Conservation (phyloP, 495 filamentous ascomycete species). For the Trichocladium uniseriatum region DNA sequence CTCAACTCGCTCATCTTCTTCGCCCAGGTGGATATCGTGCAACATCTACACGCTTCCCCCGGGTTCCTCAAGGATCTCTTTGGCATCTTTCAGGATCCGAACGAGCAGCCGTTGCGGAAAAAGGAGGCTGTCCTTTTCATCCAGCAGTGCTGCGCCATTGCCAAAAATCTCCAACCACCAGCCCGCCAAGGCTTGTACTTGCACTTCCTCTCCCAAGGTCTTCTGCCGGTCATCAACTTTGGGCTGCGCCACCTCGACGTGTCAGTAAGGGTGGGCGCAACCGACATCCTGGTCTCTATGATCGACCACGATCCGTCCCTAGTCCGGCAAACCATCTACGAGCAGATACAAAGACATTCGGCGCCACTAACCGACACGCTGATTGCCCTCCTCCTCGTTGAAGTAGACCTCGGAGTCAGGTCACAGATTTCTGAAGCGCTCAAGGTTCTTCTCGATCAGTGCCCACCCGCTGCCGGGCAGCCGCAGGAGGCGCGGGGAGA, state of each 20-base stretch:
- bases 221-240: constrained; percentile 85
- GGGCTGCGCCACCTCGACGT: constrained; percentile 79
- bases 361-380: constrained; percentile 86
- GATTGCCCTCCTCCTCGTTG: constrained; percentile 83
- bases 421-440: constrained; percentile 93
- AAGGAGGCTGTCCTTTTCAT: constrained; percentile 95
- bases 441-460: constrained; percentile 87
- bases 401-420: constrained; percentile 89
- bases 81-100: constrained; percentile 64
- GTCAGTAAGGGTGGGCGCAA: constrained; percentile 80
- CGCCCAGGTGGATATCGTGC: constrained; percentile 96
- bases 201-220: constrained; percentile 79
- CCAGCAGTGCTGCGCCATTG: constrained; percentile 89
- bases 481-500: constrained; percentile 56
- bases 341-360: constrained; percentile 76
- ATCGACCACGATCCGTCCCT: constrained; percentile 92
- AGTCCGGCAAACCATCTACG: constrained; percentile 88
- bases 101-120: constrained; percentile 58
- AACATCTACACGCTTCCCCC: constrained; percentile 73
- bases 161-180: constrained; percentile 83
- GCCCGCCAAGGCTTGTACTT: constrained; percentile 71
- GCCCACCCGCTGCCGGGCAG: constrained; percentile 37
- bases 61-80: constrained; percentile 83
- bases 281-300: constrained; percentile 85
- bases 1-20: constrained; percentile 98